phyloP scores from a whole-genome alignment of 768 basidiomycete species.

The Hygrophorus pudorinus region DNA sequence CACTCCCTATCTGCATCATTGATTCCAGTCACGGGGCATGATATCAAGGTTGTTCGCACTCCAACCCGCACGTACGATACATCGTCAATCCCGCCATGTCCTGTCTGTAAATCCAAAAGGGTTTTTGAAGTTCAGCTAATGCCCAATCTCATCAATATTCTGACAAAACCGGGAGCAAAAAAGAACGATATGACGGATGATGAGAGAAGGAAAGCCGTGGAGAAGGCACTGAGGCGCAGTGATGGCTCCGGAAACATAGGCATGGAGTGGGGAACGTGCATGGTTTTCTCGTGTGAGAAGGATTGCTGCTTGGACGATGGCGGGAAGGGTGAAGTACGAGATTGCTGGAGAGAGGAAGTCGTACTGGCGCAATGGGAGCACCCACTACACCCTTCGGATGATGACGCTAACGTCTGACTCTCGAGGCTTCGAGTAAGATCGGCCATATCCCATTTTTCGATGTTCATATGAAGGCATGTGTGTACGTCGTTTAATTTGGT shows the following conservation, averaged over 20 bases:
- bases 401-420: too few species aligned
- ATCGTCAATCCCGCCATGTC: constrained; percentile 50
- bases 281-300: constrained; percentile 79
- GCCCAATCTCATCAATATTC: constrained; percentile 83
- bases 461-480: too few species aligned
- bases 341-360: constrained; percentile 64
- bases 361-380: constrained; percentile 79
- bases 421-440: too few species aligned
- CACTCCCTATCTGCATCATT: constrained; percentile 36
- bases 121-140: constrained; percentile 93
- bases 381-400: too few species aligned
- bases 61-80: constrained; percentile 46
- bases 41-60: constrained; percentile 42
- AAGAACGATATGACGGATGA: constrained; percentile 44
- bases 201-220: constrained; percentile 56
- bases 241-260: constrained; percentile 37
- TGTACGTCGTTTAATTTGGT: too few species aligned
- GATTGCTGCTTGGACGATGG: constrained; percentile 62
- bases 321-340: constrained; percentile 34
- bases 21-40: constrained; percentile 50
- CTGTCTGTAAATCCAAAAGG: constrained; percentile 52
- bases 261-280: constrained; percentile 93
- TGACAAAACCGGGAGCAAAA: constrained; percentile 25
- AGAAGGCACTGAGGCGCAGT: constrained; percentile 39
- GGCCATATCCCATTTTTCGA: too few species aligned